Evolutionary conservation across 768 basidiomycete genomes (phyloP), one percentile per base, ranked within the genome.

Genomic region (Mycena latifolia): DNA sequence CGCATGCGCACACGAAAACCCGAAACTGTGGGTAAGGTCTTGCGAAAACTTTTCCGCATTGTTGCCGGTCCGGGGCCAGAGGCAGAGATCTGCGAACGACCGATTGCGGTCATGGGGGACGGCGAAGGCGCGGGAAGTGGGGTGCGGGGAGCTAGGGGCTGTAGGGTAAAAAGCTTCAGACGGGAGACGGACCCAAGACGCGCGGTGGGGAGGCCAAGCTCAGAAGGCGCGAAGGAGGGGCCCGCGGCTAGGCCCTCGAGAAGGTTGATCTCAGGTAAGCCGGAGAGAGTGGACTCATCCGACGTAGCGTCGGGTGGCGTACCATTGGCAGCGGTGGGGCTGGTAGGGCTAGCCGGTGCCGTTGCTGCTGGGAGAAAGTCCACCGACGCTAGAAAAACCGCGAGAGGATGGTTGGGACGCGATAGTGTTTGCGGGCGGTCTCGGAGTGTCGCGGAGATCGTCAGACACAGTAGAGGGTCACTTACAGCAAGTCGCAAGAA

Each of bases 1-100:
- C 95, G 87, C 96, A 97, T 97, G 35, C 95, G 89, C 27, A 98
- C 92, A 24, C 89, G 86, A 77, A 98, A 92, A 5, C 94, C 95
- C 28, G 93, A 92, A 5, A 91, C 89, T 0, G 93, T 91, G 48
- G 85, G 84, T 20, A 98, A 78, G 1, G 92, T 90, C 72, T 92
- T 91, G 28, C 95, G 86, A 76, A 89, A 96, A 1, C 94, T 94
- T 75, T 95, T 96, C 51, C 94, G 89, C 12, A 98, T 80, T 0
- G 93, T 93, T 0, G 92, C 86, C 33, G 82, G 87, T 1, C 86
- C 82, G 69, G 78, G 78, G 14, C 56, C 65, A 37, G 65, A 29
- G 31, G 61, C 55, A 10, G 57, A 51, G 3, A 20, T 37, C 43
- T 55, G 57, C 18, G 63, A 53, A 0, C 68, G 64, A 37, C 82